Evolutionary conservation across 495 filamentous ascomycete species (phyloP).

Genomic region (Penicillium coprophilum): DNA sequence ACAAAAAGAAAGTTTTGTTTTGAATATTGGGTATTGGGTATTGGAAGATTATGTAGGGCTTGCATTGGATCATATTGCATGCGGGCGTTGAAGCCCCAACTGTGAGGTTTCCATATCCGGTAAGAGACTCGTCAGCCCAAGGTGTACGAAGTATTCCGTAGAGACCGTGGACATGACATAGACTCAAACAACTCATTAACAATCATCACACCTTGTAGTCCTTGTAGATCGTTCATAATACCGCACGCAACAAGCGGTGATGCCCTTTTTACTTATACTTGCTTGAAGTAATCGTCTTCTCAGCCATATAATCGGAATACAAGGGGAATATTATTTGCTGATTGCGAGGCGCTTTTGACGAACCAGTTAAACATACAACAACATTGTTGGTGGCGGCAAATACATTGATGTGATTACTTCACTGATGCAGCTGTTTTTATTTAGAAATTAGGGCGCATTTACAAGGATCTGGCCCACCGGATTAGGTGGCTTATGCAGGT

Average conservation of each 20-base stretch:
- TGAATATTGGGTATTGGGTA: neutral
- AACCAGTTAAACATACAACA: conserved; percentile 14
- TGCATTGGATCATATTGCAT: neutral
- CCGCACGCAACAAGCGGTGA: conserved; percentile 5
- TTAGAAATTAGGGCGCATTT: conserved; percentile 15
- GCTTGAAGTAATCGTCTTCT: no score
- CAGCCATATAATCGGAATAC: no score
- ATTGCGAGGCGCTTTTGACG: conserved; percentile 13
- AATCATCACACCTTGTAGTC: neutral
- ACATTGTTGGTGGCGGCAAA: conserved; percentile 18
- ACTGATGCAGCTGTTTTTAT: neutral
- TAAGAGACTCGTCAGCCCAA: neutral
- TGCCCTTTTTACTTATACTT: conserved; percentile 8
- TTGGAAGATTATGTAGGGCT: neutral
- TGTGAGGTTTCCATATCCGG: neutral
- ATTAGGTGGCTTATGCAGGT: conserved; percentile 2
- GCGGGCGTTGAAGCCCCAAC: conserved; percentile 8
- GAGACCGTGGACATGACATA: neutral
- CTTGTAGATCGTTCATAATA: neutral
- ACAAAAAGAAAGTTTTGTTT: neutral
- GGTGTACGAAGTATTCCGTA: no score
- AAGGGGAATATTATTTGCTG: conserved; percentile 8
- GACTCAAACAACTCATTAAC: neutral
- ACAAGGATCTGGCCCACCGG: conserved; percentile 1
- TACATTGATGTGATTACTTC: conserved; percentile 7